Evolutionary conservation across 1,139 yeast genomes (phyloP).

Genomic region (Candida smagusa): DNA sequence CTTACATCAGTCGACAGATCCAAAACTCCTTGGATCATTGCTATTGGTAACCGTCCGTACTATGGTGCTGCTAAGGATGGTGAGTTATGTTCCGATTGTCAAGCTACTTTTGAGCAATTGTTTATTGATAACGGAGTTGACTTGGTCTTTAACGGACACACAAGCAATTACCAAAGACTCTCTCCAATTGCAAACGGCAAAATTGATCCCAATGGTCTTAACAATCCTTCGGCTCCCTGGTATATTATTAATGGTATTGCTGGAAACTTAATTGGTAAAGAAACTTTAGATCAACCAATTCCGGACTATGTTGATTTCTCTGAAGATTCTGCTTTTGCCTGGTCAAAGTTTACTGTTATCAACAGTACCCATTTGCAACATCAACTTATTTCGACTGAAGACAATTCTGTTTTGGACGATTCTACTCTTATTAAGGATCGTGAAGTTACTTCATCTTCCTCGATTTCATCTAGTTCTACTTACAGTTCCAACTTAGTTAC

Average conservation of each 20-base stretch:
- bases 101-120: constrained; percentile 3
- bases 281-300: neutral
- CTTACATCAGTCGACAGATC: constrained; percentile 4
- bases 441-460: neutral
- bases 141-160: constrained; percentile 4
- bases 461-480: neutral
- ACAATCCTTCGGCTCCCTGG: constrained; percentile 7
- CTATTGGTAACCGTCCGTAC: constrained; percentile 6
- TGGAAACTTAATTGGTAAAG: constrained; percentile 4
- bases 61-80: constrained; percentile 2
- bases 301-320: constrained; percentile 4
- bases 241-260: constrained; percentile 6
- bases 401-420: constrained; percentile 3
- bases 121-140: constrained; percentile 3
- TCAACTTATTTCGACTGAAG: constrained; percentile 2
- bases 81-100: constrained; percentile 3
- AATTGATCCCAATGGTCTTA: constrained; percentile 4
- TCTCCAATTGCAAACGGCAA: constrained; percentile 2
- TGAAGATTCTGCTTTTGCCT: constrained; percentile 3
- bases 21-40: constrained; percentile 5
- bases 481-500: neutral
- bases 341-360: constrained; percentile 5
- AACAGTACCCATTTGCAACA: constrained; percentile 5
- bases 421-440: constrained; percentile 5
- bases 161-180: constrained; percentile 5